Evolutionary conservation across 148 eudicot genomes (phyloP).

Genomic region (Fagopyrum tataricum): DNA sequence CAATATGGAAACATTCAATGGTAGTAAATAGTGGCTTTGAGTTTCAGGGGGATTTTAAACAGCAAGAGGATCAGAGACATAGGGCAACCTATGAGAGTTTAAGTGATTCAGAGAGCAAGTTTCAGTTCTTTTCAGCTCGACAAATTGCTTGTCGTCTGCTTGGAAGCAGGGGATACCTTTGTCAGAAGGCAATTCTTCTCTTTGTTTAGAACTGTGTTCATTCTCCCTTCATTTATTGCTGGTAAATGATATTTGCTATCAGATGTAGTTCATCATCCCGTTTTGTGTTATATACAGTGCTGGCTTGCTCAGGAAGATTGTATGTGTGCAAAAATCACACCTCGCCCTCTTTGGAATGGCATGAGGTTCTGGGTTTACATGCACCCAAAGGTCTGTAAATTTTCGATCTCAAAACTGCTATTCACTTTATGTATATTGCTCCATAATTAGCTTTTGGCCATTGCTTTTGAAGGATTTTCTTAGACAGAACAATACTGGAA

Average conservation of each 20-base stretch:
- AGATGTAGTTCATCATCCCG: neutral
- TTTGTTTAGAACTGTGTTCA: neutral
- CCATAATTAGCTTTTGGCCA: neutral
- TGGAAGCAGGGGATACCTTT: conserved; percentile 93
- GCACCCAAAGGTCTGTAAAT: conserved; percentile 85
- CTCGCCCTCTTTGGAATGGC: conserved; percentile 53
- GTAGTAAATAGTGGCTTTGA: conserved; percentile 2
- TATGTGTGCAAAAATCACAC: conserved; percentile 62
- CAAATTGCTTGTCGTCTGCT: conserved; percentile 97
- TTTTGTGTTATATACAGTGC: conserved; percentile 35
- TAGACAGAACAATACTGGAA: conserved; percentile 95
- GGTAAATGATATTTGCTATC: neutral
- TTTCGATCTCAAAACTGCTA: neutral
- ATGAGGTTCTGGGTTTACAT: conserved; percentile 86
- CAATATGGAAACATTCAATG: neutral
- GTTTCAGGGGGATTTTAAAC: conserved; percentile 75
- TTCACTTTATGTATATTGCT: neutral
- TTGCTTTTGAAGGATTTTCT: conserved; percentile 63
- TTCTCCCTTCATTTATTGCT: neutral
- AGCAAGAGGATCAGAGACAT: conserved; percentile 82
- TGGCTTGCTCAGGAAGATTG: conserved; percentile 93
- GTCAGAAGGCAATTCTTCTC: conserved; percentile 62
- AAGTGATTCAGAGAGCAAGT: conserved; percentile 58
- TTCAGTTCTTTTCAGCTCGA: conserved; percentile 82
- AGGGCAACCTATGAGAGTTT: conserved; percentile 69